Conservation (phyloP, 371 early-diverging fungal genomes). For the Mortierella sp. region DNA sequence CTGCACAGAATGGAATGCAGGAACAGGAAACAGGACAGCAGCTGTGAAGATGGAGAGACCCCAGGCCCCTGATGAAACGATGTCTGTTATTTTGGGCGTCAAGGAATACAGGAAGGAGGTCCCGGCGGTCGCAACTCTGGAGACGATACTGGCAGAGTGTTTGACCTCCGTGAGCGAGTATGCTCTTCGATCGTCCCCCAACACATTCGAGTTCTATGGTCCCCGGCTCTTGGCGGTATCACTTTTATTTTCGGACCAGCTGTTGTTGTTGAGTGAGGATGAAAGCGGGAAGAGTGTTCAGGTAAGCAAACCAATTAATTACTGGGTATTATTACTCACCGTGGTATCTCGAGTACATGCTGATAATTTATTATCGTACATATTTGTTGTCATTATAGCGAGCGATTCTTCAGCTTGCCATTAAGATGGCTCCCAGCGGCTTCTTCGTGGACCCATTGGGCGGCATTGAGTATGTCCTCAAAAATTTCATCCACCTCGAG, state of each 20-base stretch:
- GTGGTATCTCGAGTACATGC: too few species aligned
- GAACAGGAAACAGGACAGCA: not conserved
- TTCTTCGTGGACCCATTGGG: slow-evolving; percentile 24
- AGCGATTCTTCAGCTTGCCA: slow-evolving; percentile 6
- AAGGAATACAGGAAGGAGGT: slow-evolving; percentile 31
- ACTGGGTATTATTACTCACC: not conserved
- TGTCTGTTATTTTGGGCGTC: not conserved
- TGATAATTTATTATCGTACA: not conserved
- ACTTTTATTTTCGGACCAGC: slow-evolving; percentile 30
- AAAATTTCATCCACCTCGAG: slow-evolving; percentile 31
- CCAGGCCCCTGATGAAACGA: not conserved
- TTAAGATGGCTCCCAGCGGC: slow-evolving; percentile 6
- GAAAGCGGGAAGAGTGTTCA: slow-evolving; percentile 38
- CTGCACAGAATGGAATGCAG: slow-evolving; percentile 32
- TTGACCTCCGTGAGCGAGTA: slow-evolving; percentile 15
- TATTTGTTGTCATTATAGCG: not conserved
- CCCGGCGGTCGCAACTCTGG: slow-evolving; percentile 20
- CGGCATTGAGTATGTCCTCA: slow-evolving; percentile 17
- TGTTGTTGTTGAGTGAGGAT: slow-evolving; percentile 25
- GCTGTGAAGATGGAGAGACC: slow-evolving; percentile 15
- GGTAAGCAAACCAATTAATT: slow-evolving; percentile 10
- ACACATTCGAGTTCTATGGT: slow-evolving; percentile 12
- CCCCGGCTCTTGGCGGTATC: slow-evolving; percentile 9
- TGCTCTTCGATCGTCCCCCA: not conserved
- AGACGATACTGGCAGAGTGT: slow-evolving; percentile 21